Evolutionary conservation across 805 yeast genomes (phyloP).

Genomic region (Barnettozyma sp.): DNA sequence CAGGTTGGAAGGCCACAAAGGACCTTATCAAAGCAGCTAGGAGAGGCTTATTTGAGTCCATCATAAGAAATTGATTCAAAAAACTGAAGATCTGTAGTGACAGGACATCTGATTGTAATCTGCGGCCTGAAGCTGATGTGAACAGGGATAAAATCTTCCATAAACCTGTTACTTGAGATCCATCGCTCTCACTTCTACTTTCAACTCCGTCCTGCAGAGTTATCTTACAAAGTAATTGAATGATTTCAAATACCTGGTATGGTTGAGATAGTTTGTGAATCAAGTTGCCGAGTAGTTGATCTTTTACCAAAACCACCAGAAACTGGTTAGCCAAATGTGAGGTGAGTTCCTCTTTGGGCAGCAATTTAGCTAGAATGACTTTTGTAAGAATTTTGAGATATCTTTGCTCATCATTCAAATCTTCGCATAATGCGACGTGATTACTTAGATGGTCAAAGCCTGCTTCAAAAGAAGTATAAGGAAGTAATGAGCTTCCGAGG

Average conservation of each 20-base stretch:
- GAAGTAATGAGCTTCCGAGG: conserved; percentile 27
- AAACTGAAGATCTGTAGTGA: conserved; percentile 20
- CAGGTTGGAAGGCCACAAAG: conserved; percentile 11
- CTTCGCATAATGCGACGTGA: conserved; percentile 28
- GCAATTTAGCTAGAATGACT: conserved; percentile 28
- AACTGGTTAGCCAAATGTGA: conserved; percentile 35
- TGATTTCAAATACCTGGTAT: conserved; percentile 43
- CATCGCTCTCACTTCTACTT: background rate
- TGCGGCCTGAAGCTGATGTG: background rate
- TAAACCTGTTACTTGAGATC: background rate
- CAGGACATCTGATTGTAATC: background rate
- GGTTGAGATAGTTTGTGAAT: conserved; percentile 42
- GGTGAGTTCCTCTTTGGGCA: conserved; percentile 37
- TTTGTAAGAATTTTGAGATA: conserved; percentile 33
- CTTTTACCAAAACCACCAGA: conserved; percentile 34
- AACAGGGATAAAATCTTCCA: background rate
- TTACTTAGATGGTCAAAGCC: conserved; percentile 30
- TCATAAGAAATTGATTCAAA: conserved; percentile 19
- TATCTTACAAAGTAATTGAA: conserved; percentile 15
- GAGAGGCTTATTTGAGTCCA: conserved; percentile 25
- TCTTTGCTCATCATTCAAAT: conserved; percentile 23
- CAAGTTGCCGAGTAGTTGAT: conserved; percentile 34
- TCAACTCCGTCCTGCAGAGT: conserved; percentile 3
- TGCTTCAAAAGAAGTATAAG: conserved; percentile 26
- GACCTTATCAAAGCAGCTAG: conserved; percentile 26